phyloP scores from a whole-genome alignment of 495 filamentous ascomycete genomes.

The Aspergillus bridgeri region DNA sequence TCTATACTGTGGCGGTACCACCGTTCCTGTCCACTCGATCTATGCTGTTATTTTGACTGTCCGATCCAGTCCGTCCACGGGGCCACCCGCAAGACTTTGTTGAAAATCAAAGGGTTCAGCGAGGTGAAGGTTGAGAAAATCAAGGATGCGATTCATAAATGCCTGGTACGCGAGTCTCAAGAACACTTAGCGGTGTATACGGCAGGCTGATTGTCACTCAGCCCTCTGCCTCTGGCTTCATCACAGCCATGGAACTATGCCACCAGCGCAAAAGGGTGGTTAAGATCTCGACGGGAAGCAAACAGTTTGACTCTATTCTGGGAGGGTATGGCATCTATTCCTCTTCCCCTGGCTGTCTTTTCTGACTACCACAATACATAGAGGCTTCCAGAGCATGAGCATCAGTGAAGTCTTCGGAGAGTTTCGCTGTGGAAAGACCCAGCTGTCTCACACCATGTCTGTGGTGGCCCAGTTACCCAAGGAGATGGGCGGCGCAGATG shows the following conservation, averaged over 20 bases:
- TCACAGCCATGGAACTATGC: constrained; percentile 69
- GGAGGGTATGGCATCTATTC: constrained; percentile 49
- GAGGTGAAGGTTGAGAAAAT: constrained; percentile 80
- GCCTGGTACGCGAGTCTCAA: constrained; percentile 46
- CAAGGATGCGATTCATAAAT: constrained; percentile 73
- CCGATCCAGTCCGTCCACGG: constrained; percentile 56
- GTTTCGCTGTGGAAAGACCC: constrained; percentile 76
- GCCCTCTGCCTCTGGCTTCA: constrained; percentile 68
- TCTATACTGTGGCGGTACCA: constrained; percentile 67
- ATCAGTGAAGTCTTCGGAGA: constrained; percentile 74
- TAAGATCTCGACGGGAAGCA: constrained; percentile 71
- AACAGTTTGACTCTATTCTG: constrained; percentile 70
- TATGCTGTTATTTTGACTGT: constrained; percentile 3
- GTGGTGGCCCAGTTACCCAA: constrained; percentile 57
- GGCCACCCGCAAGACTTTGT: constrained; percentile 60
- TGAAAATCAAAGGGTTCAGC: constrained; percentile 78
- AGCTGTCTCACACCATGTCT: constrained; percentile 66
- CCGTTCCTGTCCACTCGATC: background rate
- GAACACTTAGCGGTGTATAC: background rate
- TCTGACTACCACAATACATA: constrained; percentile 19
- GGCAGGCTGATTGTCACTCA: constrained; percentile 19
- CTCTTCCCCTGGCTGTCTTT: background rate
- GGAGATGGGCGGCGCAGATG: constrained; percentile 70
- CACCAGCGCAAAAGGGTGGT: constrained; percentile 66
- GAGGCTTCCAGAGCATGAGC: constrained; percentile 77